Conservation (phyloP, 805 yeast genomes). For the Kazachstania taianensis region DNA sequence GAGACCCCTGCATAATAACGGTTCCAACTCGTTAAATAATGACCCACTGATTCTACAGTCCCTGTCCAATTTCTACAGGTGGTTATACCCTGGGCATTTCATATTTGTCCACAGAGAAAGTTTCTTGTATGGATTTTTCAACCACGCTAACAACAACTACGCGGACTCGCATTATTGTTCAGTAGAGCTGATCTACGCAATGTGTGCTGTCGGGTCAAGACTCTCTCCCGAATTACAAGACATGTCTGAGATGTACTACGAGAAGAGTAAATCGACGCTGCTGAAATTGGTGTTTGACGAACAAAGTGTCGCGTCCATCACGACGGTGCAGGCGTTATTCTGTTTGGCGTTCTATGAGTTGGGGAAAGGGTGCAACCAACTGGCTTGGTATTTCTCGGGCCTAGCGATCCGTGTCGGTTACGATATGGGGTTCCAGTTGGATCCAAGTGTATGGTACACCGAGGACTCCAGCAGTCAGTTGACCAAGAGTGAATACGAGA, state of each 20-base stretch:
- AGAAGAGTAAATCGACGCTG: conserved; percentile 36
- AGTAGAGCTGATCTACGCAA: conserved; percentile 41
- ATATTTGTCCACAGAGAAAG: conserved; percentile 56
- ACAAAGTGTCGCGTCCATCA: conserved; percentile 34
- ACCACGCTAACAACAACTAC: conserved; percentile 37
- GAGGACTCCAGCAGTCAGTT: conserved; percentile 30
- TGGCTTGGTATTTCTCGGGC: conserved; percentile 57
- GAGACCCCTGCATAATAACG: conserved; percentile 11
- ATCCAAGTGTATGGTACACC: conserved; percentile 49
- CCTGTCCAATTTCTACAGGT: conserved; percentile 39
- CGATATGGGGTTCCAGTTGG: conserved; percentile 53
- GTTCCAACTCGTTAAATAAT: conserved; percentile 18
- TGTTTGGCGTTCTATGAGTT: conserved; percentile 52
- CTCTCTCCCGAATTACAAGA: conserved; percentile 35
- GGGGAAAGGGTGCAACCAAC: conserved; percentile 46
- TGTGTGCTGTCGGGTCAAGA: conserved; percentile 50
- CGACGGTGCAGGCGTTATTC: conserved; percentile 50
- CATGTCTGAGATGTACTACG: conserved; percentile 37
- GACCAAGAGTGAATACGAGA: conserved; percentile 42
- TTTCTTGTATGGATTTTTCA: conserved; percentile 49
- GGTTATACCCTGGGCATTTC: conserved; percentile 57
- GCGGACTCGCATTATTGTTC: conserved; percentile 43
- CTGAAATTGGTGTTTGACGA: conserved; percentile 31
- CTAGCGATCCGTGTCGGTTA: conserved; percentile 55
- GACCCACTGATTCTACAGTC: conserved; percentile 25